A percentile compares a stretch with the other conserved stretches of the same genome.
Conservation (phyloP, 805 yeast species). For the Wickerhamiella parazyma region DNA sequence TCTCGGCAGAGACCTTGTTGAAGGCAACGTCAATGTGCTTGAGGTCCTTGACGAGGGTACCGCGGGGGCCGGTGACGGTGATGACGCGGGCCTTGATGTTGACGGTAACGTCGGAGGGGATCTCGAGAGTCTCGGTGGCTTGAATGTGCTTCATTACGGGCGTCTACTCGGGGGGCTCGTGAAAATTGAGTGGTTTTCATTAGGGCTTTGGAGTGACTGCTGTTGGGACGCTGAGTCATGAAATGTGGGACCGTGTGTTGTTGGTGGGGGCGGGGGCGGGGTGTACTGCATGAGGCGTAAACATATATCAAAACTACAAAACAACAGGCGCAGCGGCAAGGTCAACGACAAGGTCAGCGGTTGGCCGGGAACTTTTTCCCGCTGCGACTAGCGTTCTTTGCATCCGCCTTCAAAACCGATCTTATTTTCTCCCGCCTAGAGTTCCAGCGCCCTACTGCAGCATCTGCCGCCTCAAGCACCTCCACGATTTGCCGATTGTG, state of each 20-base stretch:
- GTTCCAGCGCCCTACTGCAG: background rate
- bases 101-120: slow-evolving; percentile 90
- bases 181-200: slow-evolving; percentile 5
- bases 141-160: slow-evolving; percentile 62
- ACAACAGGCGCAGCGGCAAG: too few species aligned
- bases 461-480: background rate
- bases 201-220: slow-evolving; percentile 8
- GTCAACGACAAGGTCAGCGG: too few species aligned
- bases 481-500: background rate
- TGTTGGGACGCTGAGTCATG: background rate
- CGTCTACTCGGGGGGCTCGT: background rate
- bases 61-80: slow-evolving; percentile 96
- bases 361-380: too few species aligned
- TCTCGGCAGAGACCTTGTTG: slow-evolving; percentile 53
- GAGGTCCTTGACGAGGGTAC: slow-evolving; percentile 77
- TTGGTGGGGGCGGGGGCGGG: background rate
- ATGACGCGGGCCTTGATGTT: slow-evolving; percentile 81
- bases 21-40: slow-evolving; percentile 93
- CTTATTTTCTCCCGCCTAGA: background rate
- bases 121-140: slow-evolving; percentile 67
- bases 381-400: too few species aligned
- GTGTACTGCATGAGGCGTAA: background rate
- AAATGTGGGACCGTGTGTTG: background rate
- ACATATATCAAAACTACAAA: too few species aligned
- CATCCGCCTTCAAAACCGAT: too few species aligned